Conservation (phyloP, 805 yeast genomes). For the Saccharomycopsis microspora region DNA sequence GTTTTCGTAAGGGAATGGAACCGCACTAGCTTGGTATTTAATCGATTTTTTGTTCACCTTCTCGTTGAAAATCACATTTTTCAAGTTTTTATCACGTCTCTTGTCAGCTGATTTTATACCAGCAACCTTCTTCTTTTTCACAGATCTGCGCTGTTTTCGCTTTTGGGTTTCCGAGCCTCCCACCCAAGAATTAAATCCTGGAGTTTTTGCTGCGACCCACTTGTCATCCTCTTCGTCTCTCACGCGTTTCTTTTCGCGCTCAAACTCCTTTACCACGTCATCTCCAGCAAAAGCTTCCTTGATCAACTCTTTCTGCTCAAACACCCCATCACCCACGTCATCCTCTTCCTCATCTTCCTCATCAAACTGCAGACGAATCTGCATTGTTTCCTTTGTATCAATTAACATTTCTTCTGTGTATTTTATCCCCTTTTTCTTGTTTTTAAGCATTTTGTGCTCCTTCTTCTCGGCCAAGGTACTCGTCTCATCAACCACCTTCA, state of each 20-base stretch:
- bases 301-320: slow-evolving; percentile 72
- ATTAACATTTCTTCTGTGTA: slow-evolving; percentile 18
- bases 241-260: slow-evolving; percentile 58
- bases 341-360: slow-evolving; percentile 36
- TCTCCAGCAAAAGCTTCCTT: slow-evolving; percentile 96
- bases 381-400: slow-evolving; percentile 19
- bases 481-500: slow-evolving; percentile 35
- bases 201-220: slow-evolving; percentile 74
- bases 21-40: slow-evolving; percentile 80
- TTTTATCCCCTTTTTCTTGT: slow-evolving; percentile 17
- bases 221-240: slow-evolving; percentile 76
- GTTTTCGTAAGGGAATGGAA: slow-evolving; percentile 90
- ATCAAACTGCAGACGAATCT: slow-evolving; percentile 20
- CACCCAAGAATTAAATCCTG: slow-evolving; percentile 99
- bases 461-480: slow-evolving; percentile 40
- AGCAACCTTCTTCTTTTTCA: slow-evolving; percentile 55
- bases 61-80: slow-evolving; percentile 85
- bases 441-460: slow-evolving; percentile 31
- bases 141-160: slow-evolving; percentile 36
- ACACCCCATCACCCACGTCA: slow-evolving; percentile 31
- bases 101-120: slow-evolving; percentile 66
- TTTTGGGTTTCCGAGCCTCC: slow-evolving; percentile 42
- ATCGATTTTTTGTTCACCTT: slow-evolving; percentile 70
- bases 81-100: slow-evolving; percentile 66
- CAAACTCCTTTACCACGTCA: slow-evolving; percentile 74